phyloP scores from a whole-genome alignment of 129 eudicot genomes.

The Flaveria linearis region DNA sequence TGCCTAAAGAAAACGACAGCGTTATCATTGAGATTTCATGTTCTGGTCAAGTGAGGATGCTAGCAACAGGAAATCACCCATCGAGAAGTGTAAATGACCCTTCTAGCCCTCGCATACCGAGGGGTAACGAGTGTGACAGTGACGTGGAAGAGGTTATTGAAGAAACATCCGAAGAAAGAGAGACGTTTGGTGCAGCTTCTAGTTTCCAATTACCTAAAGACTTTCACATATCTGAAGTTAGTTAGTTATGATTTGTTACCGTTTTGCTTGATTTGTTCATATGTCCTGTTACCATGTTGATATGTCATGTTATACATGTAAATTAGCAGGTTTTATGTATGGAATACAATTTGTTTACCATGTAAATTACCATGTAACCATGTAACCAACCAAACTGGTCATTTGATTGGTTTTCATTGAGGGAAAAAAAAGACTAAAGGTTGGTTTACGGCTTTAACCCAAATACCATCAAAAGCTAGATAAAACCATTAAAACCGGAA shows the following conservation, averaged over 20 bases:
- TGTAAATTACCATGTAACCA: no score
- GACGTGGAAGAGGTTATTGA: slow-evolving; percentile 38
- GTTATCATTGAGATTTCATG: slow-evolving; percentile 62
- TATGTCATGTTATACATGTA: no score
- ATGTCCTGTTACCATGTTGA: no score
- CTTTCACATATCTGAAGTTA: slow-evolving; percentile 42
- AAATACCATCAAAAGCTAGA: no score
- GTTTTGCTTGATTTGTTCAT: neutral
- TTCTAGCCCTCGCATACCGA: slow-evolving; percentile 38
- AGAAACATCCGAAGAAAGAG: slow-evolving; percentile 50
- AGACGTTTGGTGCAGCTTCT: slow-evolving; percentile 65
- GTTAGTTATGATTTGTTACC: slow-evolving; percentile 27
- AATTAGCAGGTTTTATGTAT: no score
- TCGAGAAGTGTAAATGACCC: slow-evolving; percentile 56
- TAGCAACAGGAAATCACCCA: slow-evolving; percentile 42
- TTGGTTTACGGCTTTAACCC: no score
- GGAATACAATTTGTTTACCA: no score
- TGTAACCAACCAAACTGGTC: no score
- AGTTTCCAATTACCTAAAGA: slow-evolving; percentile 59
- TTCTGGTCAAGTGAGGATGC: slow-evolving; percentile 61
- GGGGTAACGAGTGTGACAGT: slow-evolving; percentile 39
- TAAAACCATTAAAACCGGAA: no score
- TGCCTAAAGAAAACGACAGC: slow-evolving; percentile 53
- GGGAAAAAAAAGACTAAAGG: no score
- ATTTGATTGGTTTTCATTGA: no score